Base-by-base conservation (phyloP, 257 asterid genomes). In the Asclepias syriaca region DNA sequence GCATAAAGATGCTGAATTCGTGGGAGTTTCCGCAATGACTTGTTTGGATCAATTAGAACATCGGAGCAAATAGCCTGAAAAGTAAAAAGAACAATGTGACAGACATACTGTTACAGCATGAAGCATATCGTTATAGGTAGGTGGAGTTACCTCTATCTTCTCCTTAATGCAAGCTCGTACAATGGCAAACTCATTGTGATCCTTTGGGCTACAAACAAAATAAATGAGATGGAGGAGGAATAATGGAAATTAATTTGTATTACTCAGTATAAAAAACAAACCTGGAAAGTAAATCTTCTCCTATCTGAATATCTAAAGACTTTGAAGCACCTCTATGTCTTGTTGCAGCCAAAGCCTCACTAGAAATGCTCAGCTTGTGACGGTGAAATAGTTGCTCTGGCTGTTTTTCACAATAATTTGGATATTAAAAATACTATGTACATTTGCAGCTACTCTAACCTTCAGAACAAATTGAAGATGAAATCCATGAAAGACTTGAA, bases 331-430 rank as follows among this genome's bases (percentile, higher is more conserved):
- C 98, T 82, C 99, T 88, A 68, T 90, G 92, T 58, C 98, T 87
- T 46, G 99, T 94, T 83, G 81, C 99, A 73, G 99, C 99, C 84
- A 95, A 85, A 74, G 99, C 99, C 78, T 95, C 99, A 66, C 99
- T 95, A 71, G 71, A 84, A 74, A 95, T 73, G 32, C 77, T 92
- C 68, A 90, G 90, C 73, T 72, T 83, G 57, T 86, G 66, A 63
- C 99, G 87, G 67, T 90, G 86, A 81, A 95, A 95, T 51, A 95
- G 86, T 80, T 84, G 89, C 87, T 95, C 99, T 2, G 99, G 98
- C 99, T 95, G 77, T 81, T 70, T 71, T 78, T 45, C 64, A 60
- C 22, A 63, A 16, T 18, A 63, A 37, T 63, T 63, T 6, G 6
- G 8, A 16, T 29, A 63, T 63, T 34, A 63, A 34, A 2, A 63